Conservation (phyloP, 805 yeast genomes). For the Candida awuae region DNA sequence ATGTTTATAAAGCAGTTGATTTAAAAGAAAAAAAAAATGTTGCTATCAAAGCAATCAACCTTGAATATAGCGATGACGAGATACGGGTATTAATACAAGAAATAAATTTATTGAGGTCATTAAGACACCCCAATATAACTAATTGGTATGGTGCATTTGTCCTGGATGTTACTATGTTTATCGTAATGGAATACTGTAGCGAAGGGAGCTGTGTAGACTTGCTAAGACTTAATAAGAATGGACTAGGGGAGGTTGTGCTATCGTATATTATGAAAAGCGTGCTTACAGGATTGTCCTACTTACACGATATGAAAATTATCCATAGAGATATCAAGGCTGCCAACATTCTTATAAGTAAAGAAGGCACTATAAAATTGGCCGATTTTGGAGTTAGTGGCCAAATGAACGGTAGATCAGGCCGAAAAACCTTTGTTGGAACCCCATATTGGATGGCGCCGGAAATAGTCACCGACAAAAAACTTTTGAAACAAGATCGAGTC, state of each 20-base stretch:
- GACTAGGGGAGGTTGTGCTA: constrained; percentile 50
- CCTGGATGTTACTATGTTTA: constrained; percentile 66
- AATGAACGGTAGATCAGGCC: constrained; percentile 42
- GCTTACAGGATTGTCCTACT: constrained; percentile 62
- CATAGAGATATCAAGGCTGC: constrained; percentile 96
- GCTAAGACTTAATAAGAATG: constrained; percentile 42
- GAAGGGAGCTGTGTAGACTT: constrained; percentile 87
- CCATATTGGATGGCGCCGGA: constrained; percentile 92
- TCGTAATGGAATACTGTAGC: constrained; percentile 91
- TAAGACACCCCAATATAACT: constrained; percentile 63
- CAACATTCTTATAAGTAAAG: constrained; percentile 64
- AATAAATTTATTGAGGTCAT: constrained; percentile 60
- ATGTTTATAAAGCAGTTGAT: constrained; percentile 58
- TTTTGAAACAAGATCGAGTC: constrained; percentile 7
- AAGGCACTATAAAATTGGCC: constrained; percentile 77
- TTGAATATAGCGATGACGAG: constrained; percentile 75
- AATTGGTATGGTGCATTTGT: constrained; percentile 56
- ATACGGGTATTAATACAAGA: constrained; percentile 67
- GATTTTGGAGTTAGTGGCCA: constrained; percentile 96
- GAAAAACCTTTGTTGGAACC: constrained; percentile 50
- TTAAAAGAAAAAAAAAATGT: constrained; percentile 36
- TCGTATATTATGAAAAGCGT: constrained; percentile 57
- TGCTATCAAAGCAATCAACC: constrained; percentile 81
- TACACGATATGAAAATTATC: constrained; percentile 67
- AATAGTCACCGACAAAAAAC: constrained; percentile 42